phyloP scores from a whole-genome alignment of 805 yeast genomes.

The Debaryomyces hansenii region DNA sequence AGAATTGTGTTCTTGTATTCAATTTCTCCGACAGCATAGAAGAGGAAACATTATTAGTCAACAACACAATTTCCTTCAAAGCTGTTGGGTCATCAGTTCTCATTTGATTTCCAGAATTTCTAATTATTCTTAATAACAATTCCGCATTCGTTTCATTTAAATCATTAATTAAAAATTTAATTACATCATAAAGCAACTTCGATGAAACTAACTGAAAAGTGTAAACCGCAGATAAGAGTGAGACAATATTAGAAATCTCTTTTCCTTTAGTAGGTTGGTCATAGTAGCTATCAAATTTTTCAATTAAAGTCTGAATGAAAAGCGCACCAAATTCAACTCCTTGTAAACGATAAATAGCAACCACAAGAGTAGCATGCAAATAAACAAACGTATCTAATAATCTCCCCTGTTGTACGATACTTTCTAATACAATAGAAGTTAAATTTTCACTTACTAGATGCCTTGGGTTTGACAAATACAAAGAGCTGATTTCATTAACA shows the following conservation, averaged over 20 bases:
- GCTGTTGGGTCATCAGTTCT: slow-evolving; percentile 89
- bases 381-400: slow-evolving; percentile 77
- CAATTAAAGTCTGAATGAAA: slow-evolving; percentile 79
- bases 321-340: slow-evolving; percentile 91
- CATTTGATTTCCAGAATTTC: slow-evolving; percentile 78
- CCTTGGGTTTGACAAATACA: slow-evolving; percentile 70
- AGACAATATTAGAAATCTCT: slow-evolving; percentile 65
- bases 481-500: slow-evolving; percentile 61
- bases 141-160: slow-evolving; percentile 77
- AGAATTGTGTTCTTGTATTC: slow-evolving; percentile 71
- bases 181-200: slow-evolving; percentile 73
- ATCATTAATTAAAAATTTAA: slow-evolving; percentile 51
- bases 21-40: slow-evolving; percentile 33
- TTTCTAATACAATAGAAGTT: slow-evolving; percentile 61
- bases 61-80: slow-evolving; percentile 71
- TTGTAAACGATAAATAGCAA: slow-evolving; percentile 71
- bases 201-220: slow-evolving; percentile 76
- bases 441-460: slow-evolving; percentile 75
- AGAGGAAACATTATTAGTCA: slow-evolving; percentile 50
- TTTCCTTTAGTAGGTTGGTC: slow-evolving; percentile 31
- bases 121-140: slow-evolving; percentile 65
- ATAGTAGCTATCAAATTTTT: slow-evolving; percentile 52
- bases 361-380: slow-evolving; percentile 73
- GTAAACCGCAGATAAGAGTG: slow-evolving; percentile 74
- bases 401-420: slow-evolving; percentile 61